Conservation (phyloP, 345 rosid genomes). For the Bruguiera sexangula region DNA sequence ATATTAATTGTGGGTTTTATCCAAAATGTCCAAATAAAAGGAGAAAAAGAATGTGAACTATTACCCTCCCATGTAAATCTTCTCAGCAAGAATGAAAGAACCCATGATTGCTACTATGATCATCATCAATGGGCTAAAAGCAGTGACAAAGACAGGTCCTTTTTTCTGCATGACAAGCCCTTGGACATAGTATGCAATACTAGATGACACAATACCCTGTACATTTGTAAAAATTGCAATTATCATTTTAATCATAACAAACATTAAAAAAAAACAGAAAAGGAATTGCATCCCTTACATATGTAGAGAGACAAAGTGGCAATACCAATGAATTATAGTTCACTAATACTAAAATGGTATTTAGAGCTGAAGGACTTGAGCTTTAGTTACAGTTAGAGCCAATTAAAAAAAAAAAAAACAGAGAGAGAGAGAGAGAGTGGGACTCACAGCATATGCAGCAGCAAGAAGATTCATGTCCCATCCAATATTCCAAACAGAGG, state of each 20-base stretch:
- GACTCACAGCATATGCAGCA: constrained; percentile 27
- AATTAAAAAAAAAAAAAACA: too few species aligned
- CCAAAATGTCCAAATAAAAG: not conserved
- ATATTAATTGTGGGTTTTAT: not conserved
- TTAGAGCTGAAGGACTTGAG: not conserved
- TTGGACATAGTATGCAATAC: constrained; percentile 47
- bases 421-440: not conserved
- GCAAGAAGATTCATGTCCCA: constrained; percentile 31
- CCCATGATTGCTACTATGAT: constrained; percentile 53
- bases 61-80: constrained; percentile 57
- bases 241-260: not conserved
- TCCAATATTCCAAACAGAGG: constrained; percentile 25
- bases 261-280: not conserved
- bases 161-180: constrained; percentile 44
- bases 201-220: constrained; percentile 61
- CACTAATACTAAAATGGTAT: not conserved
- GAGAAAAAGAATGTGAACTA: not conserved
- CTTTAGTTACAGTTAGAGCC: too few species aligned
- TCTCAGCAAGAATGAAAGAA: constrained; percentile 44
- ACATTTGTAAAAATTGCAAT: not conserved
- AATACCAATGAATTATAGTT: not conserved
- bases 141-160: constrained; percentile 73
- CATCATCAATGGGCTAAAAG: constrained; percentile 65
- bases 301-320: not conserved
- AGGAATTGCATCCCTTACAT: not conserved